Conservation (phyloP, 108 stramenopile species). For the Seminavis robusta region DNA sequence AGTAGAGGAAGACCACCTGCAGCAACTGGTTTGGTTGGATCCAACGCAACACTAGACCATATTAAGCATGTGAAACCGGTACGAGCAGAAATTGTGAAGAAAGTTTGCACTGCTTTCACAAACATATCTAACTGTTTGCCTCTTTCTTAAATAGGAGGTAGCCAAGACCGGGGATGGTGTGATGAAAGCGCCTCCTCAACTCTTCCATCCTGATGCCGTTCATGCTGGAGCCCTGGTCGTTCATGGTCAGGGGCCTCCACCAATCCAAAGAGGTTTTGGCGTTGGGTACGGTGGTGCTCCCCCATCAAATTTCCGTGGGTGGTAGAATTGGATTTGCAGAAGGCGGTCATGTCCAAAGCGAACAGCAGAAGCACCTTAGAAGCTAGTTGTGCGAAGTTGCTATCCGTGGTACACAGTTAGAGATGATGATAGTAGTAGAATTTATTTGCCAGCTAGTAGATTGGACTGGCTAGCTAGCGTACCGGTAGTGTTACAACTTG, state of each 20-base stretch:
- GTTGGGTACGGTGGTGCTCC: too few species aligned
- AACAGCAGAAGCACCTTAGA: too few species aligned
- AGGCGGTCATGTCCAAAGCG: too few species aligned
- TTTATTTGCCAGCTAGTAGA: too few species aligned
- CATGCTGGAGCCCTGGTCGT: conserved; percentile 47
- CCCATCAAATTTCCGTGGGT: too few species aligned
- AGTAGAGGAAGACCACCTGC: conserved; percentile 42
- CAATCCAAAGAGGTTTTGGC: conserved; percentile 45
- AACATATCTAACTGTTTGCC: background rate
- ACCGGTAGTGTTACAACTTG: too few species aligned
- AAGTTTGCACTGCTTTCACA: background rate
- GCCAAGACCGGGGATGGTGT: conserved; percentile 26
- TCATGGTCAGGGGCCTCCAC: conserved; percentile 53
- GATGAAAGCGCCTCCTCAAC: conserved; percentile 46
- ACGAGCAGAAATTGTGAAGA: background rate
- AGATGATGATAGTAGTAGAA: too few species aligned
- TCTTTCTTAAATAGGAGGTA: conserved; percentile 12
- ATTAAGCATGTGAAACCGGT: conserved; percentile 31
- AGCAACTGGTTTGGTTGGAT: conserved; percentile 20
- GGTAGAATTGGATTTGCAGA: too few species aligned
- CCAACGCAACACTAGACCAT: conserved; percentile 35
- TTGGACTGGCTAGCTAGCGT: too few species aligned
- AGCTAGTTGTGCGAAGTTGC: too few species aligned
- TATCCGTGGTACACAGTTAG: too few species aligned
- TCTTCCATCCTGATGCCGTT: conserved; percentile 33